phyloP scores from a whole-genome alignment of 306 rosid genomes.

The Cicer arietinum region DNA sequence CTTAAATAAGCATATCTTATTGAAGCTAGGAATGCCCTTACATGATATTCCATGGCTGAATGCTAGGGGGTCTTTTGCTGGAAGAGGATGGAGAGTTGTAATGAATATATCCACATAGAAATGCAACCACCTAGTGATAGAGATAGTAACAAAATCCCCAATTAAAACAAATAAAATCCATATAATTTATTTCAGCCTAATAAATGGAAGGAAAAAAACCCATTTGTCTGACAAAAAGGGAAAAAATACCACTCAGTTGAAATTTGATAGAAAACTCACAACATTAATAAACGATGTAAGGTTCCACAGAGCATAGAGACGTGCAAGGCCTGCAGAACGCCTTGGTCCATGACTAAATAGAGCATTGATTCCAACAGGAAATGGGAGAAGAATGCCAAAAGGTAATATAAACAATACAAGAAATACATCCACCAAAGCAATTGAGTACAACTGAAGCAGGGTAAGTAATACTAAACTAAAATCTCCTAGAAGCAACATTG shows the following conservation, averaged over 20 bases:
- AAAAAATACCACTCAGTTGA: constrained; percentile 34
- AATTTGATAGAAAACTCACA: constrained; percentile 62
- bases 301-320: constrained; percentile 93
- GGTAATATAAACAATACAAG: constrained; percentile 90
- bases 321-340: constrained; percentile 97
- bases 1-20: constrained; percentile 19
- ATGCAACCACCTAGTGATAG: constrained; percentile 77
- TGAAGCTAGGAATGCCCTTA: constrained; percentile 51
- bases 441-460: constrained; percentile 91
- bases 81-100: constrained; percentile 66
- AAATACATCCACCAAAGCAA: constrained; percentile 85
- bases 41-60: constrained; percentile 94
- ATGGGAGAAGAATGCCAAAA: constrained; percentile 91
- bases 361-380: constrained; percentile 99
- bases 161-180: not conserved
- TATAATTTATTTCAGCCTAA: constrained; percentile 3
- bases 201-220: not conserved
- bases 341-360: constrained; percentile 98
- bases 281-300: constrained; percentile 83
- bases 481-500: constrained; percentile 96
- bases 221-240: not conserved
- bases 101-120: constrained; percentile 91
- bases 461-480: constrained; percentile 98
- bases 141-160: constrained; percentile 31
- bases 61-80: constrained; percentile 62